Conservation (phyloP, 2,329 filamentous ascomycete species). For the Ascochyta rabiei region DNA sequence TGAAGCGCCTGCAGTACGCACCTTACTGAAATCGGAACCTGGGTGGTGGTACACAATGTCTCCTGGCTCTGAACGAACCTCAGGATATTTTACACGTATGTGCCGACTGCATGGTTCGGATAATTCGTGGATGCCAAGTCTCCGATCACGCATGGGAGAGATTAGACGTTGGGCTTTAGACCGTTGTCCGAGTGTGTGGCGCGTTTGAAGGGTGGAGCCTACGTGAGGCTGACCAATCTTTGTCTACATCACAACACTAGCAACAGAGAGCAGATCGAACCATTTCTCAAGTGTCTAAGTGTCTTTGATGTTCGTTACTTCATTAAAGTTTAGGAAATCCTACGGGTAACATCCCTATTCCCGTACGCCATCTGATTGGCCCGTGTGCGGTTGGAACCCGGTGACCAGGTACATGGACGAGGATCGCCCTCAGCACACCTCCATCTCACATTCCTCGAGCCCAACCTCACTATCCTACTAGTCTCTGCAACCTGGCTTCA, state of each 20-base stretch:
- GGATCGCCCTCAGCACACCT: constrained; percentile 1
- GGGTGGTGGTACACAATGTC: constrained; percentile 9
- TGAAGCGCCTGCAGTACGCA: constrained; percentile 4
- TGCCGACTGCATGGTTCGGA: neutral
- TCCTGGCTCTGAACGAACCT: neutral
- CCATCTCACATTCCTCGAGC: constrained; percentile 7
- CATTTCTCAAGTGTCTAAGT: neutral
- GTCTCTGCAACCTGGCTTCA: neutral
- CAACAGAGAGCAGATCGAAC: neutral
- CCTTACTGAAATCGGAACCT: neutral
- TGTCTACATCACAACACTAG: neutral
- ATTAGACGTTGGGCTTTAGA: neutral
- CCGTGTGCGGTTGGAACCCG: neutral
- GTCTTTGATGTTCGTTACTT: constrained; percentile 5
- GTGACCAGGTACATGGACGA: constrained; percentile 7
- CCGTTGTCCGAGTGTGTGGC: neutral
- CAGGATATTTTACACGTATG: neutral
- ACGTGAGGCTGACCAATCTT: neutral
- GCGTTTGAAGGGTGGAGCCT: neutral
- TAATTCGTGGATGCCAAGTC: neutral
- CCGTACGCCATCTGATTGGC: neutral
- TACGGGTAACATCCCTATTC: constrained; percentile 1
- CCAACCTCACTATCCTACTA: neutral
- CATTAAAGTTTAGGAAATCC: neutral
- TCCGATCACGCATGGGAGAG: neutral